A percentile compares a stretch with the other conserved stretches of the same genome.
These are phyloP conservation scores for Apiotrichum mycotoxinovorans DNA, from an alignment of 1,284 basidiomycete genomes.

Conservation along the genomic window DNA sequence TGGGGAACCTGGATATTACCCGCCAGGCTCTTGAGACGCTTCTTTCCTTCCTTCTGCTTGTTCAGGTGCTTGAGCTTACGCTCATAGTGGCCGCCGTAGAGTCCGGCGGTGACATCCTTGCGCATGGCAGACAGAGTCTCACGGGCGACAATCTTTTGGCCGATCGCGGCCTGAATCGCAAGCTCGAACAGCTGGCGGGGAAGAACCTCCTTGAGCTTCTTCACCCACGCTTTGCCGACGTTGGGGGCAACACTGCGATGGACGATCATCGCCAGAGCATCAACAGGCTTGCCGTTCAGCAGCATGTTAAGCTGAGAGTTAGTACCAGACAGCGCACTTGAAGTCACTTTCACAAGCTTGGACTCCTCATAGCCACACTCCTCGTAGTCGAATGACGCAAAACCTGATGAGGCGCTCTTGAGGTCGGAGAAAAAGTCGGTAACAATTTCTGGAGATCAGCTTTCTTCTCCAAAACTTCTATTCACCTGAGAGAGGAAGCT, in stretches of 20 bases:
- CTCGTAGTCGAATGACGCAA: constrained; percentile 92
- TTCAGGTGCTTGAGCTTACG: constrained; percentile 86
- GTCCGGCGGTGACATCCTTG: constrained; percentile 90
- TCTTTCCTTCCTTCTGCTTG: constrained; percentile 89
- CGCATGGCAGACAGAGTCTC: constrained; percentile 81
- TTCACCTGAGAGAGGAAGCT: constrained; percentile 61
- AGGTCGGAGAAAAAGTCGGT: constrained; percentile 89
- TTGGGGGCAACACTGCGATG: constrained; percentile 65
- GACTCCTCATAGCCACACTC: constrained; percentile 78
- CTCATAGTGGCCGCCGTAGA: constrained; percentile 91
- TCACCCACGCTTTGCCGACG: constrained; percentile 76
- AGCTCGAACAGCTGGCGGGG: constrained; percentile 92
- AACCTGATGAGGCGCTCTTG: constrained; percentile 78
- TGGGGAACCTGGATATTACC: constrained; percentile 86
- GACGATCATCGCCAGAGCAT: constrained; percentile 86
- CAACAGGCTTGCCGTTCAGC: constrained; percentile 79
- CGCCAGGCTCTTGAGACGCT: constrained; percentile 70
- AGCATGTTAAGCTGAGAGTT: constrained; percentile 68
- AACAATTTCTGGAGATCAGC: constrained; percentile 63
- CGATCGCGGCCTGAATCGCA: constrained; percentile 74
- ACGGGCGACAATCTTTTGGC: constrained; percentile 80
- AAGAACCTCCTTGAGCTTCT: constrained; percentile 85
- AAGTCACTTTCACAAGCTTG: constrained; percentile 62
- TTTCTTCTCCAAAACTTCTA: background rate
- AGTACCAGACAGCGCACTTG: background rate